Evolutionary conservation across 257 asterid genomes (phyloP), one percentile per base, ranked within the genome.

Genomic region (Solanum verrucosum): DNA sequence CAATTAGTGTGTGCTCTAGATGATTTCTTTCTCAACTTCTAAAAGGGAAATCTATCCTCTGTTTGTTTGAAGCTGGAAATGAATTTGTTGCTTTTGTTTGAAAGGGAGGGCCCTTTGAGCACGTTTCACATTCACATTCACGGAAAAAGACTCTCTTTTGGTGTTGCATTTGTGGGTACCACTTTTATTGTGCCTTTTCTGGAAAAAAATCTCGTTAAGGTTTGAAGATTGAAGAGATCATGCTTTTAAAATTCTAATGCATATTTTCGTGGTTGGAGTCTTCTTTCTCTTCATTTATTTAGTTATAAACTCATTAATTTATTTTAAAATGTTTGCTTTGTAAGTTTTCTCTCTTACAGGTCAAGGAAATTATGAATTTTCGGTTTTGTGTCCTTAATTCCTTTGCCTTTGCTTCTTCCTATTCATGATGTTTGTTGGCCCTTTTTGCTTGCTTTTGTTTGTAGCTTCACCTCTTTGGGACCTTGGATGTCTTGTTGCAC

Each of bases 111-210:
- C 89, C 79, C 87, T 87, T 75, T 74, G 34, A 85, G 81, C 63
- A 70, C 71, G 90, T 88, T 87, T 83, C 74, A 67, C 85, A 81
- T 38, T 90, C 91, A 82, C 87, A 52, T 84, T 87, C 74, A 40
- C 5, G 31, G 29, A 38, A 49, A 87, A 77, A 68, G 87, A 73
- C 68, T 56, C 90, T 71, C 25, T 77, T 87, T 16, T 52, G 60
- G n/a, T 84, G 29, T 83, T 83, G 84, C 83, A 63, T 70, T 83
- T 44, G 78, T 75, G 71, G 84, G 84, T 29, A 46, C 87, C 87
- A 87, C 87, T 63, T 77, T 83, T 83, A 6, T 65, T 79, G 3
- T 46, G 40, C 63, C 31, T 46, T 81, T 46, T 78, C 38, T 14
- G 84, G 10, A 77, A 77, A n/a, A n/a, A 40, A 20, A n/a, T 40